These are phyloP conservation scores for Dentipellis fragilis DNA, from an alignment of 768 basidiomycete genomes.

Conservation along the genomic window DNA sequence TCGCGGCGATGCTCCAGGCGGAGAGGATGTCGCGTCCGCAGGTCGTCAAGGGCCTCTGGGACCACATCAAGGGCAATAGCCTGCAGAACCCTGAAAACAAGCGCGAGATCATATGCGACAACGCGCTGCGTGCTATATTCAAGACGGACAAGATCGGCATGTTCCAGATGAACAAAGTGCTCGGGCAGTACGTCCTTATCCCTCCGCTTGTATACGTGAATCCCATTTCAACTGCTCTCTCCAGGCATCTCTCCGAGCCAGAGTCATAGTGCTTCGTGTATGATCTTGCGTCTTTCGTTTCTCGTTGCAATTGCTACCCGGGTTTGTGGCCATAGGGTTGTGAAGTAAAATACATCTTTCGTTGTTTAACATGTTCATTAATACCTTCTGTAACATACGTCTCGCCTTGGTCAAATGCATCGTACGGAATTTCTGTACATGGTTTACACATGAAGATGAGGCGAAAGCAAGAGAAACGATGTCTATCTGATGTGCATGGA, in stretches of 20 bases:
- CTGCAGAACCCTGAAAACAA: constrained; percentile 81
- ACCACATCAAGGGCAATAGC: constrained; percentile 70
- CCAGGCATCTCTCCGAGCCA: constrained; percentile 12
- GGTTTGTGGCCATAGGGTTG: too few species aligned
- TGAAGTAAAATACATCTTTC: too few species aligned
- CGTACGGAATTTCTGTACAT: too few species aligned
- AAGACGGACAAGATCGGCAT: constrained; percentile 77
- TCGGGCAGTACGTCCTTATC: constrained; percentile 51
- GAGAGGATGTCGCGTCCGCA: constrained; percentile 76
- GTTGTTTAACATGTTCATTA: too few species aligned
- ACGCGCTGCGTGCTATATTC: constrained; percentile 63
- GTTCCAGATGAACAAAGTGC: constrained; percentile 91
- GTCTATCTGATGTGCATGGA: too few species aligned
- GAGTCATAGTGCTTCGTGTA: constrained; percentile 6
- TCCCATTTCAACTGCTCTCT: neutral
- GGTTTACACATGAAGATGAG: too few species aligned
- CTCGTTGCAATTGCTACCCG: too few species aligned
- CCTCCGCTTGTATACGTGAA: neutral
- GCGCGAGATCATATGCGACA: constrained; percentile 81
- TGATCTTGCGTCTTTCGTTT: neutral
- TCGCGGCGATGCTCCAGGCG: constrained; percentile 58
- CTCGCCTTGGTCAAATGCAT: too few species aligned
- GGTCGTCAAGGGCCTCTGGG: constrained; percentile 86
- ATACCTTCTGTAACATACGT: too few species aligned
- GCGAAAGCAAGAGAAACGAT: too few species aligned